Conservation (phyloP, 1,284 basidiomycete genomes). For the Cutaneotrichosporon sp. region DNA sequence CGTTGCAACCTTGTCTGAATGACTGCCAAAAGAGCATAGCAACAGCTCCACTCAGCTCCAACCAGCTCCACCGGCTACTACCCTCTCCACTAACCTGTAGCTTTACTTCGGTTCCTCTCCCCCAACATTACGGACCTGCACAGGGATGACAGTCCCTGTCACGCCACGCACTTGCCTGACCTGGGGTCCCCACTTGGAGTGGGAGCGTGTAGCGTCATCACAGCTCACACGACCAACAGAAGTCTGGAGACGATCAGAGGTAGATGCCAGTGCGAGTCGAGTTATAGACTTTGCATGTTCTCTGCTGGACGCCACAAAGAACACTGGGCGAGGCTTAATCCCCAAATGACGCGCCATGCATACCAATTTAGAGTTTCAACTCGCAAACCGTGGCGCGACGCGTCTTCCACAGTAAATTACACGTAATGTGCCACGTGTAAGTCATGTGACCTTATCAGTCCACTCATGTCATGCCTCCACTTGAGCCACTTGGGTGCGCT, state of each 20-base stretch:
- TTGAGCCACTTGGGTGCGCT: no score
- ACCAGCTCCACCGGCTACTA: no score
- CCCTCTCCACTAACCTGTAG: not conserved
- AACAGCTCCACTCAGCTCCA: no score
- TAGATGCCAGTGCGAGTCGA: no score
- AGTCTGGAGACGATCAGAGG: no score
- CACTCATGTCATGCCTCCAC: not conserved
- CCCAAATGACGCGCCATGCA: not conserved
- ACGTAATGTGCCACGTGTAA: not conserved
- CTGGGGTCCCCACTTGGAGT: not conserved
- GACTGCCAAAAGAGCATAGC: no score
- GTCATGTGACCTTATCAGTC: slow-evolving; percentile 3
- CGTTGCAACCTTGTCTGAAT: no score
- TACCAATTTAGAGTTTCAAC: not conserved
- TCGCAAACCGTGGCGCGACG: not conserved
- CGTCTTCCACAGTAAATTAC: not conserved
- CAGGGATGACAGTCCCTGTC: no score
- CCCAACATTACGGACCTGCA: no score
- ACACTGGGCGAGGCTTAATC: not conserved
- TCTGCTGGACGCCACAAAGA: not conserved
- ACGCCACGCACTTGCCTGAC: no score
- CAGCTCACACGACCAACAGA: not conserved
- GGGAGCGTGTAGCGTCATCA: not conserved
- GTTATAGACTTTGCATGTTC: no score
- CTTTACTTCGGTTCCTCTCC: not conserved